Conservation (phyloP, 768 basidiomycete species). For the Imleria badia region DNA sequence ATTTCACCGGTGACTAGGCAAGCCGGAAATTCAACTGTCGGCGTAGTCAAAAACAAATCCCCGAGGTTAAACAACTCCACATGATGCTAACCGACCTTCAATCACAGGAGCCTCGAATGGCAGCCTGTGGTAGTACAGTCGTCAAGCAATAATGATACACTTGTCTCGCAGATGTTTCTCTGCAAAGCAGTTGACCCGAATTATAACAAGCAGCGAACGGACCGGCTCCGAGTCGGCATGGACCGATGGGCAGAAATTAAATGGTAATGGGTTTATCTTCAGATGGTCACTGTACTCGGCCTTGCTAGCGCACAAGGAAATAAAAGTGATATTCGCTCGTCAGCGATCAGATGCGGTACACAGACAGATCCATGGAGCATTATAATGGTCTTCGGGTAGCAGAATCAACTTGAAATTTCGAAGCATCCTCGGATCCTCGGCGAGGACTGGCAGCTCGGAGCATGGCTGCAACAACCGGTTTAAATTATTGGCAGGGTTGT, state of each 20-base stretch:
- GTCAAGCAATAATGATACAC: background rate
- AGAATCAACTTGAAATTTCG: background rate
- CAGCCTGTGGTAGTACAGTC: background rate
- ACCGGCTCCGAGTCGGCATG: background rate
- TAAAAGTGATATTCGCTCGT: background rate
- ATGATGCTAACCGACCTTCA: background rate
- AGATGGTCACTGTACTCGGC: background rate
- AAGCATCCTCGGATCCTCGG: too few relatives aligned
- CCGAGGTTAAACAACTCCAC: background rate
- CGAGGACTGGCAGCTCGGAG: too few relatives aligned
- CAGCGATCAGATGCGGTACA: background rate
- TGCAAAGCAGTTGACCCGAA: background rate
- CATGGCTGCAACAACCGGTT: too few relatives aligned
- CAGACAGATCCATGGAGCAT: too few relatives aligned
- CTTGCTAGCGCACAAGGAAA: background rate
- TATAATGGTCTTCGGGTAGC: background rate
- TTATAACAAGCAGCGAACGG: background rate
- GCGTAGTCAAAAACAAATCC: background rate
- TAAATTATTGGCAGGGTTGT: too few relatives aligned
- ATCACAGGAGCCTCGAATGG: background rate
- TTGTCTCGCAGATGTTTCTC: background rate
- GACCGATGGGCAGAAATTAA: background rate
- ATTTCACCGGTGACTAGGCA: constrained; percentile 1
- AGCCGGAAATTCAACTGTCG: background rate
- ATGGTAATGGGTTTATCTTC: too few relatives aligned